Conservation (phyloP, 441 rosid species). For the Flueggea neowawraea region DNA sequence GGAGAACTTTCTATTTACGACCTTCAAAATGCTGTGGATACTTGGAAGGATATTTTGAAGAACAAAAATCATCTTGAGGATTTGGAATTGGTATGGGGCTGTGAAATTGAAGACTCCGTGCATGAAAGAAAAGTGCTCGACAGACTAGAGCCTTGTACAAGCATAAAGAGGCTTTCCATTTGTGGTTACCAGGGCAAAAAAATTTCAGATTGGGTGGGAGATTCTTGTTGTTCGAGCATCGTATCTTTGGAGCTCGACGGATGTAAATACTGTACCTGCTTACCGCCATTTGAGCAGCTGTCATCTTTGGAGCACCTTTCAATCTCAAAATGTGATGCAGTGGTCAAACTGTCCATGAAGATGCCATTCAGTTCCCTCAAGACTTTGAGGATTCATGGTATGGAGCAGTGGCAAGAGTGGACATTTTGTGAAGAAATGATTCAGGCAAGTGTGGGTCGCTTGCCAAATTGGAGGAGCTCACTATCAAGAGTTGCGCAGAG, state of each 20-base stretch:
- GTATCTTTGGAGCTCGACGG: not conserved
- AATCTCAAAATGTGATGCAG: too few relatives aligned
- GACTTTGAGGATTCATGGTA: too few relatives aligned
- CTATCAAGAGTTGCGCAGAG: slow-evolving; percentile 2
- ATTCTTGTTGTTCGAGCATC: slow-evolving; percentile 8
- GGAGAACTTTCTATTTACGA: not conserved
- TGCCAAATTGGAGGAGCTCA: not conserved
- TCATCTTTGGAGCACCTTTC: too few relatives aligned
- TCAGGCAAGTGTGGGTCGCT: not conserved
- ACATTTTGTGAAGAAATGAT: too few relatives aligned
- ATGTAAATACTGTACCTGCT: slow-evolving; percentile 11
- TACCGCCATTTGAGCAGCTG: slow-evolving; percentile 22
- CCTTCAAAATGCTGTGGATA: not conserved
- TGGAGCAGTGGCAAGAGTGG: too few relatives aligned
- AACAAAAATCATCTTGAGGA: slow-evolving; percentile 9
- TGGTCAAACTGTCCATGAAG: too few relatives aligned
- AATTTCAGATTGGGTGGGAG: slow-evolving; percentile 23
- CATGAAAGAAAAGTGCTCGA: slow-evolving; percentile 13
- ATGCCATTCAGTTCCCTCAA: too few relatives aligned
- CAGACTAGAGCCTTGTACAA: slow-evolving; percentile 17
- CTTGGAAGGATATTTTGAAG: not conserved
- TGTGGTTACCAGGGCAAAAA: not conserved
- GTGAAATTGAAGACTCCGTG: not conserved
- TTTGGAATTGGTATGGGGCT: slow-evolving; percentile 17
- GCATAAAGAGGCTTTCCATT: slow-evolving; percentile 13